Evolutionary conservation across 2,329 filamentous ascomycete genomes (phyloP), one percentile per base, ranked within the genome.

Genomic region (Metarhizium humberi): DNA sequence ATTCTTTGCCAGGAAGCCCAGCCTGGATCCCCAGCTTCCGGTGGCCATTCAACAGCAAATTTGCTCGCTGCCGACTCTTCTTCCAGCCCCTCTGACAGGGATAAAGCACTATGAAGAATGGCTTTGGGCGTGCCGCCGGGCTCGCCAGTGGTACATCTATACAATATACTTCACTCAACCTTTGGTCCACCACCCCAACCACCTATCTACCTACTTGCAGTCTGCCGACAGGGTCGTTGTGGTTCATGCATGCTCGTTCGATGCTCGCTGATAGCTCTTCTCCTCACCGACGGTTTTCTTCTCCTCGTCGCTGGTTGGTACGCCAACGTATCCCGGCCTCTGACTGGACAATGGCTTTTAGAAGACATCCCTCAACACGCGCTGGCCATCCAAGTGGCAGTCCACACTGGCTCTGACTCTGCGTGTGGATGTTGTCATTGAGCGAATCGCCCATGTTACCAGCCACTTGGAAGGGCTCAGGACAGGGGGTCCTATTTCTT

Each of bases 281-380:
- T 34, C 20, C 49, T 58, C 55, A 56, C 56, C 55, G 55, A 58
- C 53, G 49, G 40, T 51, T 40, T 43, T 49, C 47, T 48, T 16
- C 20, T 20, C 42, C 51, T 36, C 20, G 20, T 46, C 46, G 34
- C 18, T 51, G 48, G 49, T 54, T 48, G 49, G 42, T 46, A 20
- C 45, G 47, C 16, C 30, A 14, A 40, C n/a, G 29, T 34, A 32
- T 38, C 40, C 18, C 14, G 25, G 32, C 48, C n/a, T 45, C 51
- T 55, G 40, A 58, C 55, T 58, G 53, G 55, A 50, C 55, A 60
- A 58, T 58, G 50, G 56, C 50, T 52, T 50, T 48, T 20, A 36
- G 32, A 49, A 20, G 16, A 42, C 16, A 25, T 40, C 18, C 32
- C n/a, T 40, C 20, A 46, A 54, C 32, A 43, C 25, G 38, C 16